A percentile compares a stretch with the other conserved stretches of the same genome.
Conservation (phyloP, 78 protist species). For the Mantamonas sphyraenae region DNA sequence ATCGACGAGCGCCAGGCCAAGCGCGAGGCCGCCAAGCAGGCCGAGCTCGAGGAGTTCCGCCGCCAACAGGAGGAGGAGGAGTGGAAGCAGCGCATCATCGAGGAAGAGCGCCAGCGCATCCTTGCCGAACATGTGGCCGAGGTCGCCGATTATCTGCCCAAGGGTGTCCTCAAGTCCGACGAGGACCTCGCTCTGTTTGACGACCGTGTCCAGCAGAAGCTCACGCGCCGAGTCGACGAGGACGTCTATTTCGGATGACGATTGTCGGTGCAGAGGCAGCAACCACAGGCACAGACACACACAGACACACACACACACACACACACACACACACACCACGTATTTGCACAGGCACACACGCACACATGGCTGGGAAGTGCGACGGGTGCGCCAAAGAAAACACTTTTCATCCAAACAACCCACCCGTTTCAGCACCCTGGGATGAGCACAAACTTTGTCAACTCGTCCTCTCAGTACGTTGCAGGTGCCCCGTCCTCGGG, state of each 20-base stretch:
- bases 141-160: conserved; percentile 25
- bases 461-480: too few species aligned
- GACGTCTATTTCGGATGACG: neutral
- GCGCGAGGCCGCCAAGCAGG: neutral
- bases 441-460: too few species aligned
- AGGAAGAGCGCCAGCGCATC: conserved; percentile 42
- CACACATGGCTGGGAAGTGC: too few species aligned
- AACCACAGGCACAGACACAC: too few species aligned
- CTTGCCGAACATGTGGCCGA: conserved; percentile 10
- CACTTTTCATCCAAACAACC: too few species aligned
- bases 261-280: too few species aligned
- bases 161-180: conserved; percentile 9
- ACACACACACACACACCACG: too few species aligned
- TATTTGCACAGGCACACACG: too few species aligned
- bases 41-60: conserved; percentile 6
- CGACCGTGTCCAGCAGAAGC: neutral
- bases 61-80: neutral
- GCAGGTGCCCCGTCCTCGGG: too few species aligned
- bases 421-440: too few species aligned
- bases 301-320: too few species aligned
- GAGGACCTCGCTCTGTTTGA: neutral
- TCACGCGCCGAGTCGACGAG: neutral
- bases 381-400: too few species aligned
- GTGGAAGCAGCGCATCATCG: conserved; percentile 15
- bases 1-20: conserved; percentile 29